Conservation (phyloP, 371 early-diverging fungal genomes). For the Smittium mucronatum region DNA sequence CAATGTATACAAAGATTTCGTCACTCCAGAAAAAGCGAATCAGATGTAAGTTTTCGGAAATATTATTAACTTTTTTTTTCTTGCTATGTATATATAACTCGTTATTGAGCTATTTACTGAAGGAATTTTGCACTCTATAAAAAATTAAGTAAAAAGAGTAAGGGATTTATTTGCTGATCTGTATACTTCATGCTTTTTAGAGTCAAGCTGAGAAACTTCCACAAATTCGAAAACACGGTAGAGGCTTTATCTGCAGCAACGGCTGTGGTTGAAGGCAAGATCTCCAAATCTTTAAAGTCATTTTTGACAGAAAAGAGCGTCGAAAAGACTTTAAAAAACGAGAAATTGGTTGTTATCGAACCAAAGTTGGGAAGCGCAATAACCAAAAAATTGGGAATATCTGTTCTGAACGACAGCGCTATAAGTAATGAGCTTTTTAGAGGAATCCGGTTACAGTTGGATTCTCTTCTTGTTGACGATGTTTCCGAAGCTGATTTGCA, state of each 20-base stretch:
- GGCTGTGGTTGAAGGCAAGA: constrained; percentile 87
- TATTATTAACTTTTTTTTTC: constrained; percentile 22
- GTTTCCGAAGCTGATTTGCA: constrained; percentile 61
- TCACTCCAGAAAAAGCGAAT: constrained; percentile 63
- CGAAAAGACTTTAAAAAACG: constrained; percentile 76
- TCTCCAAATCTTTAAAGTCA: constrained; percentile 81
- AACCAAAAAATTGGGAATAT: constrained; percentile 84
- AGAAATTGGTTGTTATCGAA: constrained; percentile 82
- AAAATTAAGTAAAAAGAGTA: too few species aligned
- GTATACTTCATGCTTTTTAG: too few species aligned
- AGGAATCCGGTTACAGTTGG: constrained; percentile 82
- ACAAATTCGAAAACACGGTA: constrained; percentile 93
- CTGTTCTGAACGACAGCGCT: constrained; percentile 71
- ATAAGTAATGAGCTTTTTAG: constrained; percentile 79
- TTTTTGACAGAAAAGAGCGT: constrained; percentile 72
- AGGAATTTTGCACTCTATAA: too few species aligned
- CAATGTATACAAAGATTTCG: constrained; percentile 60
- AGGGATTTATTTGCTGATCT: too few species aligned
- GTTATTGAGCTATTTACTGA: too few species aligned
- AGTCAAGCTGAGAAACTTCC: constrained; percentile 84
- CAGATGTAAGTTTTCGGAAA: constrained; percentile 34
- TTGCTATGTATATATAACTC: constrained; percentile 8
- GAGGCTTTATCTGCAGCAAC: constrained; percentile 90
- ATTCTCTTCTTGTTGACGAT: constrained; percentile 60
- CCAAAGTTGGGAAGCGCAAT: constrained; percentile 88